Evolutionary conservation across 192 early-diverging fungal species (phyloP).

Genomic region (Coemansia sp.): DNA sequence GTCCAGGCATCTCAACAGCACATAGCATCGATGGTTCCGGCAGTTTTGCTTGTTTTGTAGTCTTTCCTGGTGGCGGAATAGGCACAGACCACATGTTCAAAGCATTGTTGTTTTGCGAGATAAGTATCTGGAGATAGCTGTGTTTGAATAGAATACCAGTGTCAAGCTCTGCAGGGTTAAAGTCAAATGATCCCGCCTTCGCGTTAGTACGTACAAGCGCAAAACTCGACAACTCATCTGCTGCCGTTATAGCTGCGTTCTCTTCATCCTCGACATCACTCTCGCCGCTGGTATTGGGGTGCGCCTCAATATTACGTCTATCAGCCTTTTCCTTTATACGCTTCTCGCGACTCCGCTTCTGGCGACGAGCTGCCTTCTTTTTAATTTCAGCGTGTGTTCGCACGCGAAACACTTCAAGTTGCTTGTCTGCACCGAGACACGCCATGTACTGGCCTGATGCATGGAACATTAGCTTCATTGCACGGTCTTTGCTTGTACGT

Average conservation of each 20-base stretch:
- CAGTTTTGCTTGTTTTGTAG: slow-evolving; percentile 66
- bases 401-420: slow-evolving; percentile 82
- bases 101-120: slow-evolving; percentile 79
- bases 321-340: slow-evolving; percentile 48
- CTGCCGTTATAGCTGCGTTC: slow-evolving; percentile 56
- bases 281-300: slow-evolving; percentile 9
- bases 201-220: slow-evolving; percentile 71
- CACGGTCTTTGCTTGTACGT: slow-evolving; percentile 78
- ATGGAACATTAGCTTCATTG: slow-evolving; percentile 78
- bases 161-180: slow-evolving; percentile 42
- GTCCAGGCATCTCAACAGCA: slow-evolving; percentile 82
- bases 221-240: slow-evolving; percentile 77
- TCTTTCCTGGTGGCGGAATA: slow-evolving; percentile 58
- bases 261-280: slow-evolving; percentile 11
- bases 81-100: slow-evolving; percentile 73
- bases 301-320: slow-evolving; percentile 46
- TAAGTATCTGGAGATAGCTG: slow-evolving; percentile 58
- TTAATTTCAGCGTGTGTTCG: slow-evolving; percentile 77
- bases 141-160: slow-evolving; percentile 25
- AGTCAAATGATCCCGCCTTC: slow-evolving; percentile 73
- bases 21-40: slow-evolving; percentile 65
- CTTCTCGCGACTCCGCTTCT: slow-evolving; percentile 79
- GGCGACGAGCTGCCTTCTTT: slow-evolving; percentile 78
- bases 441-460: slow-evolving; percentile 76
- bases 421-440: slow-evolving; percentile 75